Percentiles rank a stretch among this genome's conserved stretches.
phyloP scores from a whole-genome alignment of 23 red algal species.

The Cyanidiococcus yangmingshanensis region DNA sequence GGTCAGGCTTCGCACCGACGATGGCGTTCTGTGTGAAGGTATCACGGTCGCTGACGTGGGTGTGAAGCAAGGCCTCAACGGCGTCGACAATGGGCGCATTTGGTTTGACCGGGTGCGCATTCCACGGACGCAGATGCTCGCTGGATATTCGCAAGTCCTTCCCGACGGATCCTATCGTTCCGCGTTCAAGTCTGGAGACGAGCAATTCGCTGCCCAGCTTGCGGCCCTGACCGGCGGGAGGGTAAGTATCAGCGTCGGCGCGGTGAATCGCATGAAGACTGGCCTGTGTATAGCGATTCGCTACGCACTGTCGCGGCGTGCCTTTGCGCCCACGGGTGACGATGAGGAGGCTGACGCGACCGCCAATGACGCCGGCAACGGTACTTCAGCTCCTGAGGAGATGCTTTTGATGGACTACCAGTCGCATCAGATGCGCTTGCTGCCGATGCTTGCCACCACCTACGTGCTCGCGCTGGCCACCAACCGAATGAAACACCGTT shows the following conservation, averaged over 20 bases:
- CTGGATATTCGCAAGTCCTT: constrained; percentile 28
- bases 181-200: constrained; percentile 42
- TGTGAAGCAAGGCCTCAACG: constrained; percentile 76
- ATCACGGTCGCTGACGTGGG: constrained; percentile 73
- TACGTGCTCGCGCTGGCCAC: constrained; percentile 44
- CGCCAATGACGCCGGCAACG: background rate
- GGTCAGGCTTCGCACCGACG: constrained; percentile 52
- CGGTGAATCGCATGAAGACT: constrained; percentile 40
- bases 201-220: constrained; percentile 65
- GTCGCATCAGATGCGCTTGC: constrained; percentile 32
- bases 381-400: background rate
- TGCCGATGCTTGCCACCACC: constrained; percentile 31
- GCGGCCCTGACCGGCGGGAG: constrained; percentile 85
- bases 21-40: constrained; percentile 21
- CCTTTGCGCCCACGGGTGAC: constrained; percentile 47
- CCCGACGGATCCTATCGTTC: constrained; percentile 56
- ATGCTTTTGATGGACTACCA: constrained; percentile 37
- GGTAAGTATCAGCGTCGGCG: constrained; percentile 46
- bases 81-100: constrained; percentile 97
- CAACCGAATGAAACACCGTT: constrained; percentile 26
- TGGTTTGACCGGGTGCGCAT: constrained; percentile 81
- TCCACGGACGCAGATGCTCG: constrained; percentile 49
- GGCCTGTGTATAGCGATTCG: constrained; percentile 77
- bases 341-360: background rate
- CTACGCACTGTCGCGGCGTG: constrained; percentile 44